Base-by-base conservation (phyloP, 306 rosid genomes). In the Rosa lucieae region DNA sequence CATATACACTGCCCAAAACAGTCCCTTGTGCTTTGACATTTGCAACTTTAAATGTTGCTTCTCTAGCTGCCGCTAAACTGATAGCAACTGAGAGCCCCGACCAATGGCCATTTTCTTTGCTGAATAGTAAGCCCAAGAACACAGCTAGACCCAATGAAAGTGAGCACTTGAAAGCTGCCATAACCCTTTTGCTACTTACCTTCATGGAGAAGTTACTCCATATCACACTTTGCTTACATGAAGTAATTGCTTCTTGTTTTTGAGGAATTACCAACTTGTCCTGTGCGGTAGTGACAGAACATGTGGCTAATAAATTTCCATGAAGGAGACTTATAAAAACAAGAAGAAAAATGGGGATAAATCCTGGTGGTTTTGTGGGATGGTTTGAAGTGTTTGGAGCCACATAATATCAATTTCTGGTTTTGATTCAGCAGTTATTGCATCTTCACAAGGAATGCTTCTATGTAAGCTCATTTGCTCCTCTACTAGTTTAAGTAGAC, bases 1-100 rank as follows among this genome's bases (percentile, higher is more conserved):
- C 97, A 62, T 88, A 90, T 21, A 89, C 86, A 1, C 88, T 80
- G 11, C 97, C 96, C 12, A 93, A 51, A 17, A 88, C 91, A 0
- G 92, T 90, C 43, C 97, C 97, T 23, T 90, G 96, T 43, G 87
- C 87, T 74, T 90, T 90, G 3, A 87, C 72, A 83, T 89, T 92
- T 3, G 96, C 87, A 3, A 82, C 84, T 80, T 81, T 84, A 46
- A 90, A 88, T 26, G 94, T 87, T 13, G 96, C 78, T 65, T 92
- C 96, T 68, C 96, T 80, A 17, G 83, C 85, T 0, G 94, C 68
- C 10, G 85, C 82, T 32, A 78, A 78, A 80, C 89, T 84, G 21
- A 89, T 83, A 9, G 97, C 97, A 3, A 92, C 87, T 0, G 92
- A 83, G 14, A 92, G 92, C 37, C 92, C 93, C 18, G 94, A 77